Percentiles rank a stretch among this genome's conserved stretches.
Evolutionary conservation across 2,329 filamentous ascomycete genomes (phyloP).

Genomic region (Rachicladosporium sp.): DNA sequence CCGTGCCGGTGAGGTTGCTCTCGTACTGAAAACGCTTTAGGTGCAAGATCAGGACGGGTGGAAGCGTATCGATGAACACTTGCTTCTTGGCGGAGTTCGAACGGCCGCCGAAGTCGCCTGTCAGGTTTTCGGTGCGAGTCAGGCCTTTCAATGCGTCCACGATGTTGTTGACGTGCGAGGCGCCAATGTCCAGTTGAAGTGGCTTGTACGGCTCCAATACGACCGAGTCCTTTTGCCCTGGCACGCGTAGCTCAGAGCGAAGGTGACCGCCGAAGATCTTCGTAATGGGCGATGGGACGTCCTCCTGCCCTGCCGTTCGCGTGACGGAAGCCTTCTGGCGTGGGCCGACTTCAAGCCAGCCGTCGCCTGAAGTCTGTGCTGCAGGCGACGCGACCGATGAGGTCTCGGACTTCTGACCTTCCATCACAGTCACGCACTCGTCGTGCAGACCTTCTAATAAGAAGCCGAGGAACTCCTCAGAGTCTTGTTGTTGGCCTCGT

Average conservation of each 20-base stretch:
- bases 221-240: slow-evolving; percentile 78
- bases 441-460: slow-evolving; percentile 86
- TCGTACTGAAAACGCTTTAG: slow-evolving; percentile 97
- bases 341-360: slow-evolving; percentile 90
- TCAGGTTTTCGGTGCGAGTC: slow-evolving; percentile 71
- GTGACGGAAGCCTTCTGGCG: slow-evolving; percentile 82
- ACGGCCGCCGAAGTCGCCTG: slow-evolving; percentile 72
- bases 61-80: slow-evolving; percentile 82
- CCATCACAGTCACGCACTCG: slow-evolving; percentile 70
- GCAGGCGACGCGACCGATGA: slow-evolving; percentile 11
- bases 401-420: slow-evolving; percentile 23
- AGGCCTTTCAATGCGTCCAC: slow-evolving; percentile 78
- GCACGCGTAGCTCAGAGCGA: slow-evolving; percentile 76
- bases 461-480: slow-evolving; percentile 92
- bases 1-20: slow-evolving; percentile 61
- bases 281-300: slow-evolving; percentile 59
- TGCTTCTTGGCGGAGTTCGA: slow-evolving; percentile 79
- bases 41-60: slow-evolving; percentile 84
- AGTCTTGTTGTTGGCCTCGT: slow-evolving; percentile 92
- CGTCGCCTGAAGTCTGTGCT: slow-evolving; percentile 34
- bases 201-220: slow-evolving; percentile 90
- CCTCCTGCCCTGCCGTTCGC: slow-evolving; percentile 57
- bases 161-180: slow-evolving; percentile 77
- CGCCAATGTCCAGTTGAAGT: slow-evolving; percentile 85
- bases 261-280: slow-evolving; percentile 91